These are phyloP conservation scores for Lactarius deliciosus DNA, from an alignment of 768 basidiomycete species.

Conservation along the genomic window DNA sequence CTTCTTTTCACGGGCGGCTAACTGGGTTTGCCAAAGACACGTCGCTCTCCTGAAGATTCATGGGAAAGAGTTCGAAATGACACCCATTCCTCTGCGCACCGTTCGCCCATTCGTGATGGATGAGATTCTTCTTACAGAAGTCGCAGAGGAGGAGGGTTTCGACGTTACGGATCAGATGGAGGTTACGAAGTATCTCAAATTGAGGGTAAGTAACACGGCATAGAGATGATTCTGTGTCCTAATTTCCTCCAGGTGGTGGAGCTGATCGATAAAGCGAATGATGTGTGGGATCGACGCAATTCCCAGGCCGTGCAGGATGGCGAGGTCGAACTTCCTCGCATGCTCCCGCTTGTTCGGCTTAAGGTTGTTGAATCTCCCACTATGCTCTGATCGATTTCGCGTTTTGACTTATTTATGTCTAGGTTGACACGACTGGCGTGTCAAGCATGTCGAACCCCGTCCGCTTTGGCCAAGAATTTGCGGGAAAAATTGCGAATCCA, in stretches of 20 bases:
- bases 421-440: slow-evolving; percentile 91
- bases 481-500: slow-evolving; percentile 89
- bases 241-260: slow-evolving; percentile 59
- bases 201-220: slow-evolving; percentile 47
- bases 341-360: slow-evolving; percentile 86
- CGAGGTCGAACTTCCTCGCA: slow-evolving; percentile 58
- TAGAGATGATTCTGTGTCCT: slow-evolving; percentile 11
- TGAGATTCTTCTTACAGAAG: slow-evolving; percentile 71
- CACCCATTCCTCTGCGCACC: slow-evolving; percentile 83
- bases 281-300: slow-evolving; percentile 76
- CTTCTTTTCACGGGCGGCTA: slow-evolving; percentile 3
- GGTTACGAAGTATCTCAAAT: slow-evolving; percentile 77
- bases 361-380: slow-evolving; percentile 49
- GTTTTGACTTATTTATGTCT: slow-evolving; percentile 1
- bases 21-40: slow-evolving; percentile 53
- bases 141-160: slow-evolving; percentile 72
- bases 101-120: slow-evolving; percentile 94
- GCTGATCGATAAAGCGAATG: slow-evolving; percentile 76
- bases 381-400: not conserved
- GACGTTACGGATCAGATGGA: slow-evolving; percentile 80
- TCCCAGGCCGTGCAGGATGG: slow-evolving; percentile 57
- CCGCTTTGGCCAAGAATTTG: slow-evolving; percentile 95
- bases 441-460: slow-evolving; percentile 93
- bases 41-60: slow-evolving; percentile 88
- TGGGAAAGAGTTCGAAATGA: slow-evolving; percentile 82